Base-by-base conservation (phyloP, 495 filamentous ascomycete genomes). In the Cudoniella acicularis region DNA sequence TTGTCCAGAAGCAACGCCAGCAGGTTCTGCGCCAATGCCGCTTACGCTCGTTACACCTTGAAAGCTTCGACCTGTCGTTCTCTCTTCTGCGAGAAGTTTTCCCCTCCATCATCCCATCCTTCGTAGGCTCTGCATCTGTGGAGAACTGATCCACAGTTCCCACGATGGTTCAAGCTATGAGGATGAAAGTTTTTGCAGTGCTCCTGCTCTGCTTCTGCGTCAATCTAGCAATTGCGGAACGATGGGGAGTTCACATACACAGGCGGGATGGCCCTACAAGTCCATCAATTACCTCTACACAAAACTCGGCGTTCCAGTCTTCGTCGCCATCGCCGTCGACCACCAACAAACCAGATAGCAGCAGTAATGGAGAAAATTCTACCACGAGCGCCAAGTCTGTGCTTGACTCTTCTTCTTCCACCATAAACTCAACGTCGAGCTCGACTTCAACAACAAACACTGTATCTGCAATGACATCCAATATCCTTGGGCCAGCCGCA, bases 191-290 rank as follows among this genome's bases (percentile, higher is more conserved):
- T 56, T 45, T 63, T 20, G 54, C 49, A 18, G 11, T 64, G 10
- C n/a, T 61, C 10, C 27, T 61, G 18, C 49, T 67, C 47, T 67
- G 42, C 60, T 56, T 61, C 27, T 63, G 54, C 54, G 55, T 66
- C 56, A 63, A 58, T 45, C 21, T 67, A 18, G n/a, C 58, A 30
- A 21, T 59, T 24, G 64, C 57, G 3, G 46, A 60, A 17, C 41
- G 36, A 54, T 21, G 52, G 30, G 52, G 27, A 36, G 18, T 56
- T 52, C 27, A 56, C 43, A 23, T 62, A n/a, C 43, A 60, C 10
- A 36, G 54, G 47, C 56, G 64, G 18, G 54, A 62, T 49, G 55
- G 21, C 20, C 25, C 54, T 47, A 51, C 64, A 59, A 47, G 25
- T 53, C 27, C 55, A 45, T 55, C 61, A 49, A 49, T 24, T 18